phyloP scores from a whole-genome alignment of 139 green algal genomes.

The Tetraselmis chui region DNA sequence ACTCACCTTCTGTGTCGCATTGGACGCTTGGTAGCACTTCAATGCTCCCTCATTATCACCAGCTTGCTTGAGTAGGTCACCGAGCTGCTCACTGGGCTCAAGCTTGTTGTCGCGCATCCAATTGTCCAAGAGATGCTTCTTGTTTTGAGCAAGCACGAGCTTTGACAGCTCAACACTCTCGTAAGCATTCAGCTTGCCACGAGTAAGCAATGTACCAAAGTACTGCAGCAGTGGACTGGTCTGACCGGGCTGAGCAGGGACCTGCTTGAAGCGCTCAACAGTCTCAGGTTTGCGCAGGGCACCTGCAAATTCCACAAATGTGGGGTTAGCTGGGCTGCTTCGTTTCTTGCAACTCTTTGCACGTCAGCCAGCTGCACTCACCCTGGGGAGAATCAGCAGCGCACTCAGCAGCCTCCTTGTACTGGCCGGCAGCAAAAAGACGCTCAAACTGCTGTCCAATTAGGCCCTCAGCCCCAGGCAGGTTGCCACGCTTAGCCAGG shows the following conservation, averaged over 20 bases:
- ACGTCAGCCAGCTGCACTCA: constrained; percentile 20
- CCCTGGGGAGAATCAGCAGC: constrained; percentile 88
- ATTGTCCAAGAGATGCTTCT: constrained; percentile 96
- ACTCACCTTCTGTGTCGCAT: constrained; percentile 62
- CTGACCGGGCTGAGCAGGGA: constrained; percentile 74
- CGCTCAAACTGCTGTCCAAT: constrained; percentile 91
- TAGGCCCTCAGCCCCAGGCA: constrained; percentile 91
- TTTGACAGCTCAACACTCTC: constrained; percentile 90
- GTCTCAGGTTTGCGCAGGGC: constrained; percentile 60
- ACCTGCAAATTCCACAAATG: constrained; percentile 17
- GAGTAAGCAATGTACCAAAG: constrained; percentile 93
- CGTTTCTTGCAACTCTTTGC: no score
- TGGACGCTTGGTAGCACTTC: constrained; percentile 76
- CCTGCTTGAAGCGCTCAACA: constrained; percentile 83
- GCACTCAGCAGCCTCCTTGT: constrained; percentile 94
- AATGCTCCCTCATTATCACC: constrained; percentile 89
- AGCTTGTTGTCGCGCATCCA: constrained; percentile 96
- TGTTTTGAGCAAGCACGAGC: constrained; percentile 95
- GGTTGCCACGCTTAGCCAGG: constrained; percentile 84
- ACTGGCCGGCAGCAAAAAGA: constrained; percentile 75
- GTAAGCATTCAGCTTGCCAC: constrained; percentile 83
- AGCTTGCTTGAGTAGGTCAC: constrained; percentile 77
- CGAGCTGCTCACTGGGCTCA: constrained; percentile 88
- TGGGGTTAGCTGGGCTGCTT: no score
- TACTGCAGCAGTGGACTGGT: constrained; percentile 96